A percentile compares a stretch with the other conserved stretches of the same genome.
Evolutionary conservation across 2,329 filamentous ascomycete genomes (phyloP).

Genomic region (Domatiomyces globalis): DNA sequence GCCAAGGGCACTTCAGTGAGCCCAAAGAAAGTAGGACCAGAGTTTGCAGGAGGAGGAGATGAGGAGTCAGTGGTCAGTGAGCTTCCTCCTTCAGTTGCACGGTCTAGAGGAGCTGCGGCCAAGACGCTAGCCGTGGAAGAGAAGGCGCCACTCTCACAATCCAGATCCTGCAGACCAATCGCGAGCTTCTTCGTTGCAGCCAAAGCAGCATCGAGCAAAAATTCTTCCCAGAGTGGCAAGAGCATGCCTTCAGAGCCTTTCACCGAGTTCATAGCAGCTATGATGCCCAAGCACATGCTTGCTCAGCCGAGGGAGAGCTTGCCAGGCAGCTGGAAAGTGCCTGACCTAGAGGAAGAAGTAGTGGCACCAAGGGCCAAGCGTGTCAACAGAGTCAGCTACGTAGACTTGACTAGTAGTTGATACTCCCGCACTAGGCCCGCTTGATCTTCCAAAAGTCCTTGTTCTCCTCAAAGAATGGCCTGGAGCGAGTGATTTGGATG

Average conservation of each 20-base stretch:
- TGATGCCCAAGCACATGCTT: constrained; percentile 10
- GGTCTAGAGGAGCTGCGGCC: not conserved
- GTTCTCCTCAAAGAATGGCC: constrained; percentile 28
- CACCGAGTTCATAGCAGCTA: constrained; percentile 1
- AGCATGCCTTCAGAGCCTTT: not conserved
- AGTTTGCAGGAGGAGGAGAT: not conserved
- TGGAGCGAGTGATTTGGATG: constrained; percentile 35
- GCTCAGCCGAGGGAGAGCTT: constrained; percentile 23
- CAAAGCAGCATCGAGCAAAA: constrained; percentile 4
- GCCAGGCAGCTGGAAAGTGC: constrained; percentile 23
- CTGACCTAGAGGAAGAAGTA: constrained; percentile 12
- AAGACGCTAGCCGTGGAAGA: not conserved
- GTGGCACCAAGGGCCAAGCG: not conserved
- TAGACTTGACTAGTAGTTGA: constrained; percentile 16
- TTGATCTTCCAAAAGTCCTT: constrained; percentile 20
- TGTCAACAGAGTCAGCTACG: constrained; percentile 11
- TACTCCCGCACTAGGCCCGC: constrained; percentile 6
- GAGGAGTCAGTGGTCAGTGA: not conserved
- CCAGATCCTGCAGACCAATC: constrained; percentile 2
- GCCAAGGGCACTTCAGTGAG: not conserved
- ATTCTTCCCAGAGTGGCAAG: not conserved
- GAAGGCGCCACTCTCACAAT: not conserved
- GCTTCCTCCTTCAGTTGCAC: not conserved
- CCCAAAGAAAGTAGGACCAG: not conserved
- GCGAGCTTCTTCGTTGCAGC: constrained; percentile 9